Conservation (phyloP, 2,329 filamentous ascomycete genomes). For the Calonectria honghensis region DNA sequence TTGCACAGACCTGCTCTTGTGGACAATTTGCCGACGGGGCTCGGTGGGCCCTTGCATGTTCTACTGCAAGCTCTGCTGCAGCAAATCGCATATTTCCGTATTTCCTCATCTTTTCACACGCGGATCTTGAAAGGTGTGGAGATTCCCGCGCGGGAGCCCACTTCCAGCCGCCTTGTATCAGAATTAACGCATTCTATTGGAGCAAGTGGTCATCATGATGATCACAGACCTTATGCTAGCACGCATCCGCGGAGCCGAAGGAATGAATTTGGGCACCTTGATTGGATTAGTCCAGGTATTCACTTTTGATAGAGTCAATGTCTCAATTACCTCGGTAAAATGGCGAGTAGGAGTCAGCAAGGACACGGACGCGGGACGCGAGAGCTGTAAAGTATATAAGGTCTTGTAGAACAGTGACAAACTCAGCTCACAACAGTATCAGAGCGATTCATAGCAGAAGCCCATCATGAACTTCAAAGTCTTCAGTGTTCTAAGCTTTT, state of each 20-base stretch:
- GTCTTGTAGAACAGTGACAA: too few species aligned
- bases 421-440: too few species aligned
- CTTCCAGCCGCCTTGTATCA: background rate
- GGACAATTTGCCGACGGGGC: background rate
- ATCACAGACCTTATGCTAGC: background rate
- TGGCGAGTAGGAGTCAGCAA: background rate
- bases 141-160: slow-evolving; percentile 30
- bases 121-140: background rate
- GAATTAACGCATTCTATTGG: background rate
- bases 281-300: background rate
- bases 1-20: background rate
- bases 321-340: background rate
- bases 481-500: background rate
- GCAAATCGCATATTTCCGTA: slow-evolving; percentile 28
- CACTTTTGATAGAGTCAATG: background rate
- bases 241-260: background rate
- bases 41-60: background rate
- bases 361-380: background rate
- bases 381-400: background rate
- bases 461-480: background rate
- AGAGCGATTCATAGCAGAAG: background rate
- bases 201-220: background rate
- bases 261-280: background rate
- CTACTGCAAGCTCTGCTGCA: background rate
- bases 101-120: background rate